Base-by-base conservation (phyloP, 2,329 filamentous ascomycete species). In the Talaromyces islandicus region DNA sequence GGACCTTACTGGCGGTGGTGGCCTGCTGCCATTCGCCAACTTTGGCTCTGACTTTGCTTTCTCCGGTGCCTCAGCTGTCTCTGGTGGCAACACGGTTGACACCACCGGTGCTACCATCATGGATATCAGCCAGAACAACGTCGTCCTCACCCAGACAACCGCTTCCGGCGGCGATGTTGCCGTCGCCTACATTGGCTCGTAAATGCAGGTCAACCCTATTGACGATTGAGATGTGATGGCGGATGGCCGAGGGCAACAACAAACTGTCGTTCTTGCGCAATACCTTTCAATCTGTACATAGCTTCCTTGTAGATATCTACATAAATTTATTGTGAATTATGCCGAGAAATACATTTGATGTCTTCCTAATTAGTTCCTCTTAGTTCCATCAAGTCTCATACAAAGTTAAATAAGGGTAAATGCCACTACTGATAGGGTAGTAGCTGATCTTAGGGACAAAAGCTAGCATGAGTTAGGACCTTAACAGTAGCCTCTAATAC, bases 21-120 rank as follows among this genome's bases (percentile, higher is more conserved):
- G 66, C 1, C 73, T 80, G 56, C 77, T 83, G 6, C 66, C 74
- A 0, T 73, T 83, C 55, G 78, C 75, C 30, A 68, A 82, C 66
- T 83, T 83, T 60, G 76, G 76, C 17, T 75, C 69, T 7, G 75
- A 60, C 24, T 75, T 83, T 17, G 72, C 60, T 17, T 75, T 77
- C 62, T 71, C 65, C 14, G 73, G 73, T 19, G 71, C 70, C 6
- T 68, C 69, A 48, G 70, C 70, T 11, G 56, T 63, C 4, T 62
- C 62, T 10, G 51, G 38, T 19, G 57, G 38, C 9, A 72, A 70
- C 7, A 55, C 56, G 6, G 56, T 61, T 7, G 55, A 58, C 41
- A 61, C 59, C 30, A 57, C 59, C 11, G 59, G 56, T 17, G 46
- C 59, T 43, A 57, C 51, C 25, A 73, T 81, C 61, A 67, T 82